These are phyloP conservation scores for Colletotrichum costaricense DNA, from an alignment of 2,329 filamentous ascomycete genomes.

Conservation along the genomic window DNA sequence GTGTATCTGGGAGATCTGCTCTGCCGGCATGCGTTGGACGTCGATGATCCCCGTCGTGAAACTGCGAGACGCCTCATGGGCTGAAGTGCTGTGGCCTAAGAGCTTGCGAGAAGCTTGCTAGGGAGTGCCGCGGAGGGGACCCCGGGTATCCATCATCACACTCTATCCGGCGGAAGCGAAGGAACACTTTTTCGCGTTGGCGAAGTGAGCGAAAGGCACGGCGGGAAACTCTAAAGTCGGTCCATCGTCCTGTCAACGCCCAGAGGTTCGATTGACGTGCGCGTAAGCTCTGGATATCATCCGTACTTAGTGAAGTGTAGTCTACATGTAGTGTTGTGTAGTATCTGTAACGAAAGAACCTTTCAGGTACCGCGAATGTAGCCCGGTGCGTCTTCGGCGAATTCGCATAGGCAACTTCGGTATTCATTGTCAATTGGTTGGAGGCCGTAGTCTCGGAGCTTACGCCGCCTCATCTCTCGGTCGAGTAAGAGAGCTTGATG, in stretches of 20 bases:
- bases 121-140: not conserved
- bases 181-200: not conserved
- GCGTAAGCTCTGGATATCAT: not conserved
- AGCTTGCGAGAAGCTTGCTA: not conserved
- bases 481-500: not conserved
- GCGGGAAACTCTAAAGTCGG: not conserved
- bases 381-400: too few species aligned
- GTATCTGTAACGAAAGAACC: too few species aligned
- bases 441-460: not conserved
- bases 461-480: not conserved
- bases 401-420: too few species aligned
- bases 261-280: not conserved
- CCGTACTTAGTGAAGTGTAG: too few species aligned
- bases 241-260: not conserved
- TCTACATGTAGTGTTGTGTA: too few species aligned
- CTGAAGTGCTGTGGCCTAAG: not conserved
- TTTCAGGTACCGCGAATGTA: too few species aligned
- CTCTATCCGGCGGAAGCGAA: not conserved
- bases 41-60: not conserved
- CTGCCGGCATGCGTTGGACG: not conserved
- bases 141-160: not conserved
- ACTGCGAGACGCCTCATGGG: not conserved
- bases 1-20: not conserved
- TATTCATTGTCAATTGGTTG: too few species aligned
- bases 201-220: slow-evolving; percentile 1